Conservation (phyloP, 495 filamentous ascomycete genomes). For the Glutinoglossum americanum region DNA sequence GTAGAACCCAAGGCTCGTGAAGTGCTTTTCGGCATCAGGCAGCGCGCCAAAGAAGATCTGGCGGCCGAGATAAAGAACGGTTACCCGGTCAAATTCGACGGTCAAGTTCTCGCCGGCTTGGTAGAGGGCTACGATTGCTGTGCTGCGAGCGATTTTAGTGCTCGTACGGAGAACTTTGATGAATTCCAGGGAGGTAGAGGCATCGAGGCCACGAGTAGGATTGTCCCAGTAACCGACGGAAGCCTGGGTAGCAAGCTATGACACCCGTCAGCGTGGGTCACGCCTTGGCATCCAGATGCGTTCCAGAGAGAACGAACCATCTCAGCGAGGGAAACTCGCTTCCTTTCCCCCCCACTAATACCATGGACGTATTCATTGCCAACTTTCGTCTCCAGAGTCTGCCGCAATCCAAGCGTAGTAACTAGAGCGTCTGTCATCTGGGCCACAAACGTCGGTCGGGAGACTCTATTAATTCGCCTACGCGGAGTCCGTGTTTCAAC, state of each 20-base stretch:
- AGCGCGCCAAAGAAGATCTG: constrained; percentile 41
- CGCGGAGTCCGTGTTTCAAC: too few species aligned
- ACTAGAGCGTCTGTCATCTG: constrained; percentile 52
- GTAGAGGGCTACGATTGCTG: constrained; percentile 43
- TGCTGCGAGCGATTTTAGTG: constrained; percentile 38
- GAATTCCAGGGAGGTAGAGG: constrained; percentile 43
- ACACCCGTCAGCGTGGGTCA: too few species aligned
- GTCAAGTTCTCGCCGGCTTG: constrained; percentile 50
- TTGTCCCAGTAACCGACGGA: constrained; percentile 40
- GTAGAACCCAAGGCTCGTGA: constrained; percentile 41
- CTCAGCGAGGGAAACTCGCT: constrained; percentile 51
- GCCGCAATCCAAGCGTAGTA: constrained; percentile 59
- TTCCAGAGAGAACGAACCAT: too few species aligned
- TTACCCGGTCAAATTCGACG: constrained; percentile 47
- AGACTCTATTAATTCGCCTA: too few species aligned
- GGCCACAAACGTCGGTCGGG: constrained; percentile 18
- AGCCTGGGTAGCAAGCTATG: constrained; percentile 35
- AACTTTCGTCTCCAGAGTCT: constrained; percentile 43
- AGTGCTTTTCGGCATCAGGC: constrained; percentile 34
- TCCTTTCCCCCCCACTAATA: constrained; percentile 52
- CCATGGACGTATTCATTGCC: constrained; percentile 45
- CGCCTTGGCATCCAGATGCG: too few species aligned
- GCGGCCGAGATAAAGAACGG: constrained; percentile 46
- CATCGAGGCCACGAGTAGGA: constrained; percentile 44
- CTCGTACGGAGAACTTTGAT: constrained; percentile 37